Percentiles rank a stretch among this genome's conserved stretches.
These are phyloP conservation scores for Kentomonas sorsogonicus DNA, from an alignment of 208 protist genomes.

Conservation along the genomic window DNA sequence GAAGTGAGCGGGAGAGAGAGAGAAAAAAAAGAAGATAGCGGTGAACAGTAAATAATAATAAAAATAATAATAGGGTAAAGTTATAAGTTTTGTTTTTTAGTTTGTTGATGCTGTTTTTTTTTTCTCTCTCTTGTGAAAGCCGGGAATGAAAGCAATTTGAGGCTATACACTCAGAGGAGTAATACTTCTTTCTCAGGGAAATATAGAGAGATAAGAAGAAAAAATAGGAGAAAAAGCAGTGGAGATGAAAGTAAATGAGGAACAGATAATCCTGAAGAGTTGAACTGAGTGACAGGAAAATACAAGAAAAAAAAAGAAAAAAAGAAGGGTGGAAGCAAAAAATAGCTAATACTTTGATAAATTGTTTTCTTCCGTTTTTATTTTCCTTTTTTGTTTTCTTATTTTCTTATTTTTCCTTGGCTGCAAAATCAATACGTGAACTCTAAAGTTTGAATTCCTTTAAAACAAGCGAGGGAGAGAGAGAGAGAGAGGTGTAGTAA, in stretches of 20 bases:
- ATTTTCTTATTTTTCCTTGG: constrained; percentile 10
- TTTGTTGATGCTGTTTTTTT: neutral
- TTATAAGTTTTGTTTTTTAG: no score
- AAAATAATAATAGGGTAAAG: constrained; percentile 9
- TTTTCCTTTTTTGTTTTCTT: constrained; percentile 13
- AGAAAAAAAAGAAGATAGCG: neutral
- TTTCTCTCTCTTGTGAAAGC: neutral
- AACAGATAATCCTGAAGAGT: no score
- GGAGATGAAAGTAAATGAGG: neutral
- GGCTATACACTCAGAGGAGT: no score
- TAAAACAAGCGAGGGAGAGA: constrained; percentile 3
- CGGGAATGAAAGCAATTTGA: no score
- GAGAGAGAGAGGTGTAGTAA: constrained; percentile 2
- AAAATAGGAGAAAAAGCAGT: neutral
- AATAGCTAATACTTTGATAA: neutral
- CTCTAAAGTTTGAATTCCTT: neutral
- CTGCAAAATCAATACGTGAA: neutral
- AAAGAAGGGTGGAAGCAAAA: neutral
- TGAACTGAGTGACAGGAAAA: neutral
- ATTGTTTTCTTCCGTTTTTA: constrained; percentile 5
- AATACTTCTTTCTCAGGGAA: no score
- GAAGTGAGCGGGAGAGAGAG: neutral
- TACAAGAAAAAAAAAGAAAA: constrained; percentile 10
- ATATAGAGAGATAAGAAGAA: no score
- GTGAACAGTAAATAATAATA: constrained; percentile 5